A percentile compares a stretch with the other conserved stretches of the same genome.
phyloP scores from a whole-genome alignment of 345 rosid species.

The Salix koriyanagi region DNA sequence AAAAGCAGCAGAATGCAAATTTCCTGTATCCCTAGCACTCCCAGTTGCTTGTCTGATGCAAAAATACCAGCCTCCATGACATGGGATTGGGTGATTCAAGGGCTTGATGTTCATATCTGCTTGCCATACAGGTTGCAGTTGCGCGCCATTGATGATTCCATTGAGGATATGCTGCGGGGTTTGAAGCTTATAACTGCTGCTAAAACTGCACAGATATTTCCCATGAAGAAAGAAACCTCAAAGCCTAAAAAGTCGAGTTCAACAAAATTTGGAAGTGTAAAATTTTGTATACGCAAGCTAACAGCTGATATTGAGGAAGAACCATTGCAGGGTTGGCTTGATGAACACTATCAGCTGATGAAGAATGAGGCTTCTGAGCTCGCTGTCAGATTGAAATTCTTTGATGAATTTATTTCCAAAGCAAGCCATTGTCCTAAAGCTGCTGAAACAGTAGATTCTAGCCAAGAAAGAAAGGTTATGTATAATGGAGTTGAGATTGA shows the following conservation, averaged over 20 bases:
- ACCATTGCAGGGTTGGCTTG: constrained; percentile 98
- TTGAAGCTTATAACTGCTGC: constrained; percentile 75
- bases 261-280: constrained; percentile 66
- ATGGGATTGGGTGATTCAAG: constrained; percentile 96
- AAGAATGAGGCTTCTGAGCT: constrained; percentile 80
- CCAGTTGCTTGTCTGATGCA: constrained; percentile 48
- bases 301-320: constrained; percentile 94
- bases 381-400: constrained; percentile 83
- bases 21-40: constrained; percentile 71
- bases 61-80: constrained; percentile 32
- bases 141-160: constrained; percentile 94
- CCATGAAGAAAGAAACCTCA: constrained; percentile 59
- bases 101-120: constrained; percentile 77
- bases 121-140: constrained; percentile 84
- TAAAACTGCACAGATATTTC: constrained; percentile 48
- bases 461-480: constrained; percentile 43
- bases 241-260: constrained; percentile 67
- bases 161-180: constrained; percentile 90
- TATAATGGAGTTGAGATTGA: constrained; percentile 65
- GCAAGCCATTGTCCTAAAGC: constrained; percentile 38
- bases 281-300: constrained; percentile 66
- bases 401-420: constrained; percentile 58
- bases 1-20: constrained; percentile 91
- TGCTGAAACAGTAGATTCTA: constrained; percentile 49
- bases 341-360: constrained; percentile 79